These are phyloP conservation scores for Macrocystidia cucumis DNA, from an alignment of 1,284 basidiomycete species.

Conservation along the genomic window DNA sequence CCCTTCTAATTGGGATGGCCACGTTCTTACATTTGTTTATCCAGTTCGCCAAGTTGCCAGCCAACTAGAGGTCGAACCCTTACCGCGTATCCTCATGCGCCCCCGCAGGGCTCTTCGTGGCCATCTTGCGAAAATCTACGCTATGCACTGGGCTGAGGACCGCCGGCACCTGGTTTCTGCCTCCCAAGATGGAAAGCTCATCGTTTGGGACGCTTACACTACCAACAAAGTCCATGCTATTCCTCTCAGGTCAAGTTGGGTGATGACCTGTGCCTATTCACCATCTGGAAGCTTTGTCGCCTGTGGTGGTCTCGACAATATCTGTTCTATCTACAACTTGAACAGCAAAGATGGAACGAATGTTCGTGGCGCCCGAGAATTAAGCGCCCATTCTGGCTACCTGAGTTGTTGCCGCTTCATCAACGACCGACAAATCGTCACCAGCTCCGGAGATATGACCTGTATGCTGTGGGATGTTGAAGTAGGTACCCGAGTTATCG, in stretches of 20 bases:
- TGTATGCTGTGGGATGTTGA: constrained; percentile 99
- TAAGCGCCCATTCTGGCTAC: constrained; percentile 96
- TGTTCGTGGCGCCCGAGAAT: constrained; percentile 79
- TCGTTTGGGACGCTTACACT: constrained; percentile 99
- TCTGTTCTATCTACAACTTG: constrained; percentile 96
- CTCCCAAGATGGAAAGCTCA: constrained; percentile 98
- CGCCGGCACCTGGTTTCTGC: constrained; percentile 96
- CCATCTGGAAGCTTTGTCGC: constrained; percentile 96
- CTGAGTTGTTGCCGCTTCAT: constrained; percentile 97
- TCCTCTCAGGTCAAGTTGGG: constrained; percentile 95
- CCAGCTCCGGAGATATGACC: constrained; percentile 97
- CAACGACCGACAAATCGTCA: constrained; percentile 97
- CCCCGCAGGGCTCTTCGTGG: constrained; percentile 92
- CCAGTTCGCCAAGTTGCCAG: no score
- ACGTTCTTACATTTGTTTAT: constrained; percentile 1
- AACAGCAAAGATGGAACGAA: constrained; percentile 65
- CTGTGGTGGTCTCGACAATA: constrained; percentile 98
- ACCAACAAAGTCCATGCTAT: constrained; percentile 99
- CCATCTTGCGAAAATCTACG: constrained; percentile 98
- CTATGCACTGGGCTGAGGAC: constrained; percentile 98
- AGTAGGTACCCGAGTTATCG: constrained; percentile 89
- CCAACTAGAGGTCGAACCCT: constrained; percentile 89
- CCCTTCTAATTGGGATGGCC: no score
- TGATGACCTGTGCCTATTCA: constrained; percentile 99
- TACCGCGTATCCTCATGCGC: constrained; percentile 94